phyloP scores from a whole-genome alignment of 1,284 basidiomycete genomes.

The Malassezia furfur region DNA sequence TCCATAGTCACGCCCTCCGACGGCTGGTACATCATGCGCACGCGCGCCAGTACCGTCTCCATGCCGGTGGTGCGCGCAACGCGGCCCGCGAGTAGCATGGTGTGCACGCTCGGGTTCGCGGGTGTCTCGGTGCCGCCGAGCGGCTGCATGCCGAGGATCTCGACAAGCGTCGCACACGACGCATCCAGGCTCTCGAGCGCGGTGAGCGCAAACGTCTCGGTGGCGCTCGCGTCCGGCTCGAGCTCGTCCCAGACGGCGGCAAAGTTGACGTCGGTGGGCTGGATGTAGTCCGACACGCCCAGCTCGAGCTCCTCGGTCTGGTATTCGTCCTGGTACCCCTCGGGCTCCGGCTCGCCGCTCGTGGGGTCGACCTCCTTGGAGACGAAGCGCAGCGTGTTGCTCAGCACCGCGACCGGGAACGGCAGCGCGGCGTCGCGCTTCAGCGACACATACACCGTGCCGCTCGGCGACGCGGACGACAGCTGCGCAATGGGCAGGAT shows the following conservation, averaged over 20 bases:
- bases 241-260: slow-evolving; percentile 88
- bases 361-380: slow-evolving; percentile 95
- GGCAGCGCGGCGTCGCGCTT: slow-evolving; percentile 63
- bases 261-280: slow-evolving; percentile 84
- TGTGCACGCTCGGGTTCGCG: slow-evolving; percentile 76
- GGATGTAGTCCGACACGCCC: slow-evolving; percentile 80
- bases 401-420: slow-evolving; percentile 76
- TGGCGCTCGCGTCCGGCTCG: slow-evolving; percentile 53
- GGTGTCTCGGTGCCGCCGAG: slow-evolving; percentile 56
- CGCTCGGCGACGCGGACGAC: slow-evolving; percentile 60
- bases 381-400: slow-evolving; percentile 86
- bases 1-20: slow-evolving; percentile 92
- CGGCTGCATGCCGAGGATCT: slow-evolving; percentile 92
- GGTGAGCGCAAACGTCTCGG: slow-evolving; percentile 87
- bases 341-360: slow-evolving; percentile 92
- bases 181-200: slow-evolving; percentile 81
- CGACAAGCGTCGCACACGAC: slow-evolving; percentile 82
- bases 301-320: slow-evolving; percentile 91
- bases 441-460: slow-evolving; percentile 86
- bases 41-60: slow-evolving; percentile 79
- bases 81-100: slow-evolving; percentile 80
- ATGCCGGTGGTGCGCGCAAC: slow-evolving; percentile 70
- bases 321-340: slow-evolving; percentile 98
- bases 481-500: slow-evolving; percentile 72
- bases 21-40: slow-evolving; percentile 85